Base-by-base conservation (phyloP, 768 basidiomycete species). In the Rhodosporidiobolus odoratus region DNA sequence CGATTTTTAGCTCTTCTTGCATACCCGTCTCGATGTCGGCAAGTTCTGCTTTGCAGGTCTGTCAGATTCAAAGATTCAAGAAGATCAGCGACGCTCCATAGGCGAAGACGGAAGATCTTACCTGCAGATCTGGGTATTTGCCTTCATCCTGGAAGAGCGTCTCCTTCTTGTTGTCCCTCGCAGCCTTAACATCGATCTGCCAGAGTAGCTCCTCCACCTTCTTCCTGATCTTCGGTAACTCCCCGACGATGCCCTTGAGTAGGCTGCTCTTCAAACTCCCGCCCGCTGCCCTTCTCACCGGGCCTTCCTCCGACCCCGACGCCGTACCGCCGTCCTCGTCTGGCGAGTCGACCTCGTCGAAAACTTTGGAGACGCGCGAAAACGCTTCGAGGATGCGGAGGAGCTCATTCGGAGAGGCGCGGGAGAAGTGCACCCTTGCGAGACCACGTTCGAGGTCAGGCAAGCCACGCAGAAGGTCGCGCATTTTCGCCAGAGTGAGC, bases 371-470 rank as follows among this genome's bases (percentile, higher is more conserved):
- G 54, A 96, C 82, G 62, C 86, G 87, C 47, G 84, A 81, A 73
- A 97, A 89, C 5, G 91, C 89, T 10, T 85, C 83, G 9, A 98
- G 83, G 23, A 97, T 82, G 9, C 85, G 78, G 0, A 86, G 84
- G 19, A 97, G 83, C 77, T 99, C 95, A 77, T 87, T 83, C 0
- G 94, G 90, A 2, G 88, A 88, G 62, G 91, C 92, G 74, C 81
- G 77, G 13, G 92, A 90, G 75, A 95, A 95, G 77, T 94, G 91
- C 40, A 97, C 89, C 38, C 92, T 83, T 69, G 87, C 89, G 23
- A 98, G 81, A 0, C 95, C 95, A 77, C 69, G 62, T 38, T 73
- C 75, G 57, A 73, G 62, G 50, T 73, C 75, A 16, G 75, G 71
- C 0, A 73, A 47, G 23, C 62, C n/a, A 32, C 50, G 62, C 50